A percentile compares a stretch with the other conserved stretches of the same genome.
phyloP scores from a whole-genome alignment of 73 alveolate species.

The Symbiodinium pilosum region DNA sequence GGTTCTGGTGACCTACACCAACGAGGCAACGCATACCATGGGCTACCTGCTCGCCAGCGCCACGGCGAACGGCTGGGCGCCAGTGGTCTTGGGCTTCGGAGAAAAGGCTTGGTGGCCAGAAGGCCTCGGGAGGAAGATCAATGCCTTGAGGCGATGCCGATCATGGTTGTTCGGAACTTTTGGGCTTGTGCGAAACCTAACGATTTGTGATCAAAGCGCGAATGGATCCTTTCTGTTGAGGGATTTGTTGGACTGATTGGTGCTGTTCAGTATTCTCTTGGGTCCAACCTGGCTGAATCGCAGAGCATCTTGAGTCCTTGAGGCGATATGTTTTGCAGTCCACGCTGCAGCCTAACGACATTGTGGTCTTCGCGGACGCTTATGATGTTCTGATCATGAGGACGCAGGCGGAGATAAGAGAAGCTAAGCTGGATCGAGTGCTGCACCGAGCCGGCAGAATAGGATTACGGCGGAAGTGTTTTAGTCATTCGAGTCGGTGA shows the following conservation, averaged over 20 bases:
- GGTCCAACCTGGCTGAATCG: too few relatives aligned
- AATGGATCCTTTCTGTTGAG: background rate
- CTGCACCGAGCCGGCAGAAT: too few relatives aligned
- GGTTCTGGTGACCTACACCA: background rate
- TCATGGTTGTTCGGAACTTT: background rate
- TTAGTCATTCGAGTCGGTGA: too few relatives aligned
- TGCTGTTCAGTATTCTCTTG: background rate
- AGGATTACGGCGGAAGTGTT: too few relatives aligned
- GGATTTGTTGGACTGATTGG: background rate
- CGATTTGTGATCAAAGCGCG: too few relatives aligned
- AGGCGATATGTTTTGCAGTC: background rate
- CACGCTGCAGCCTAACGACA: background rate
- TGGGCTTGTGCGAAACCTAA: too few relatives aligned
- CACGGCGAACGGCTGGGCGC: conserved; percentile 9
- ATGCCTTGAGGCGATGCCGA: background rate
- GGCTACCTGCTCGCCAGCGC: conserved; percentile 6
- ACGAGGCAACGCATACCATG: background rate
- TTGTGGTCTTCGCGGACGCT: conserved; percentile 16
- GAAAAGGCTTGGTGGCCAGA: conserved; percentile 12
- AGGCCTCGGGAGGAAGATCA: conserved; percentile 36
- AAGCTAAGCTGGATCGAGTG: background rate
- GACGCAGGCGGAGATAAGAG: background rate
- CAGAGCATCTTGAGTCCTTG: too few relatives aligned
- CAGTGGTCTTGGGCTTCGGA: conserved; percentile 16
- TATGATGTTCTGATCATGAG: background rate